Evolutionary conservation across 192 early-diverging fungal species (phyloP), one percentile per base, ranked within the genome.

Genomic region (Linnemannia elongata): DNA sequence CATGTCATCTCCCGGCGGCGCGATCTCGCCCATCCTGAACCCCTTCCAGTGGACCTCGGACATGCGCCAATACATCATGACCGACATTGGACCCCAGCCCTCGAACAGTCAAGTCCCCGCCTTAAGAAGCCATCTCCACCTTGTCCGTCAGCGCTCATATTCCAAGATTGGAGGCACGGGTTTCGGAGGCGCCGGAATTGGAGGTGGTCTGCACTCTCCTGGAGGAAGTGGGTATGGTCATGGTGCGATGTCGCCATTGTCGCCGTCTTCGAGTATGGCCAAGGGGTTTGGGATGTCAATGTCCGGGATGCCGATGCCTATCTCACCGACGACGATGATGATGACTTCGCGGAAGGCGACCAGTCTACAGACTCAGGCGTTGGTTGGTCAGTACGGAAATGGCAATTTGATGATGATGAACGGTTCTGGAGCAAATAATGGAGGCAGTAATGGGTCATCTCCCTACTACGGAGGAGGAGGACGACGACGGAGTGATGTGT

Each of bases 71-170:
- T 81, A 81, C 22, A 87, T 87, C 70, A 81, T 87, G 78, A 72
- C 84, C 17, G 84, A 87, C 41, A 87, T 87, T 49, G 85, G 85
- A 72, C 85, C 85, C 3, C 85, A 87, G 22, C 85, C 85, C 8
- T 74, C 76, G 18, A 87, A 87, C 44, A 80, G 78, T 9, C 70
- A 78, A 24, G 79, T 87, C 2, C 85, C 76, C 10, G 45, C 38
- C 8, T 76, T 87, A 5, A 27, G 74, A 35, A 82, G 45, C 44
- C 80, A 75, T n/a, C 3, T 69, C 24, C 36, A 74, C 9, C 63
- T 80, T 2, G 66, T 71, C 22, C 74, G 83, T n/a, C 83, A 71
- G 35, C 54, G 79, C 20, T 80, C 83, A 1, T 72, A 85, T 30
- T 86, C 83, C 45, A 86, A 79, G 33, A 73, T 80, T 24, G 60